These are phyloP conservation scores for Aspergillus pseudonomiae DNA, from an alignment of 2,329 filamentous ascomycete species.

Conservation along the genomic window DNA sequence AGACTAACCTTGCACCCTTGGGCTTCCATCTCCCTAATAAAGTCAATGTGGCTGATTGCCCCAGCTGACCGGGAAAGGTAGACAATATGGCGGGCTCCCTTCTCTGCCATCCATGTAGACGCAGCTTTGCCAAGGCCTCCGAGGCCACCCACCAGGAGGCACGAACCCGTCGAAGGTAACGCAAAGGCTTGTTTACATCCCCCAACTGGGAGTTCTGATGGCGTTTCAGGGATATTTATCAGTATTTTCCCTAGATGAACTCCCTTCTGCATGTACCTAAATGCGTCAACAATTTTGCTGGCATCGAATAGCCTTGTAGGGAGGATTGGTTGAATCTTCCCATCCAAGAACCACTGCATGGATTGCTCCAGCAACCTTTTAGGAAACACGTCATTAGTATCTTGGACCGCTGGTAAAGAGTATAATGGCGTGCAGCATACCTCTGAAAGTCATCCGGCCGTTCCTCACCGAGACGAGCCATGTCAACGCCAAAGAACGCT, in stretches of 20 bases:
- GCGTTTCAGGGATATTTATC: slow-evolving; percentile 7
- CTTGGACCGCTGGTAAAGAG: background rate
- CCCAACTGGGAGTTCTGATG: too few relatives aligned
- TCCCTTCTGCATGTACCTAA: slow-evolving; percentile 21
- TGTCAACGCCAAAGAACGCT: slow-evolving; percentile 18
- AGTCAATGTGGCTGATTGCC: background rate
- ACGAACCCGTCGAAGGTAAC: background rate
- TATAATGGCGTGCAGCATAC: slow-evolving; percentile 11
- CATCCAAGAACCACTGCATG: too few relatives aligned
- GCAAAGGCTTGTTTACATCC: too few relatives aligned
- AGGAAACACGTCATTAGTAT: too few relatives aligned
- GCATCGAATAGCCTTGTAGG: slow-evolving; percentile 14
- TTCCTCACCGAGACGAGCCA: slow-evolving; percentile 6
- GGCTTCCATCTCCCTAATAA: slow-evolving; percentile 12
- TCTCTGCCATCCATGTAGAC: slow-evolving; percentile 19
- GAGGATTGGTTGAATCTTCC: too few relatives aligned
- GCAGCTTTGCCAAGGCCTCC: slow-evolving; percentile 19
- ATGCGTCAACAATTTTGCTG: slow-evolving; percentile 9
- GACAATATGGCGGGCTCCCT: slow-evolving; percentile 17
- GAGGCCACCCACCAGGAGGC: slow-evolving; percentile 20
- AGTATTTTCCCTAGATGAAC: slow-evolving; percentile 21
- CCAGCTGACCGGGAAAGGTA: slow-evolving; percentile 16
- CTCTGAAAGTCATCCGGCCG: background rate
- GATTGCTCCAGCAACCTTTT: too few relatives aligned
- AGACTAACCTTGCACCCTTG: background rate